Percentiles rank a stretch among this genome's conserved stretches.
These are phyloP conservation scores for Cercospora sojina DNA, from an alignment of 2,329 filamentous ascomycete genomes.

Conservation along the genomic window DNA sequence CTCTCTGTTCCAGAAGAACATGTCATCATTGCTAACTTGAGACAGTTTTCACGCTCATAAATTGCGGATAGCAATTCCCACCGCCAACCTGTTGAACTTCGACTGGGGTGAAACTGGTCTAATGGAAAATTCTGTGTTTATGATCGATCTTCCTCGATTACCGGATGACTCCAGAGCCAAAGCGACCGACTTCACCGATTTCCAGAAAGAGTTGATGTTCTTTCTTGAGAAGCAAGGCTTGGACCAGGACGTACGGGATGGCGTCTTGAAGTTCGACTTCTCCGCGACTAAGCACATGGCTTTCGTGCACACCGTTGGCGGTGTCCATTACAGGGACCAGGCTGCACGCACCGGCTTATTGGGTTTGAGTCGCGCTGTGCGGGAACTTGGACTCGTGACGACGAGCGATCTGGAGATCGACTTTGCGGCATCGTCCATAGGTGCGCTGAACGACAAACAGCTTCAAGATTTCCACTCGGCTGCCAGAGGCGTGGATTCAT, in stretches of 20 bases:
- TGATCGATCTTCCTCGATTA: constrained; percentile 82
- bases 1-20: not conserved
- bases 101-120: constrained; percentile 86
- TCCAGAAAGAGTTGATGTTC: constrained; percentile 67
- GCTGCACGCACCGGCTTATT: constrained; percentile 65
- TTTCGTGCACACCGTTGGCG: constrained; percentile 76
- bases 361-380: constrained; percentile 68
- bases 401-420: constrained; percentile 49
- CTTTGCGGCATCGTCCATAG: constrained; percentile 77
- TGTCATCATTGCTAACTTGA: not conserved
- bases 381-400: constrained; percentile 57
- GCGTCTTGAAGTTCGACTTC: constrained; percentile 79
- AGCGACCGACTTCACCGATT: constrained; percentile 50
- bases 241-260: constrained; percentile 62
- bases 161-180: constrained; percentile 29
- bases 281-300: constrained; percentile 66
- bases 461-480: constrained; percentile 61
- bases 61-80: constrained; percentile 79
- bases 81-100: constrained; percentile 78
- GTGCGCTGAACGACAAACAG: constrained; percentile 68
- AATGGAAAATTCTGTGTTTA: constrained; percentile 86
- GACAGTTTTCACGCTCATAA: constrained; percentile 63
- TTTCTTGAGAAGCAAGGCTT: constrained; percentile 70
- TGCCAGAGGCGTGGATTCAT: constrained; percentile 49
- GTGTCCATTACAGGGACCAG: constrained; percentile 37